A percentile compares a stretch with the other conserved stretches of the same genome.
These are phyloP conservation scores for Termitomyces sp. DNA, from an alignment of 768 basidiomycete genomes.

Conservation along the genomic window DNA sequence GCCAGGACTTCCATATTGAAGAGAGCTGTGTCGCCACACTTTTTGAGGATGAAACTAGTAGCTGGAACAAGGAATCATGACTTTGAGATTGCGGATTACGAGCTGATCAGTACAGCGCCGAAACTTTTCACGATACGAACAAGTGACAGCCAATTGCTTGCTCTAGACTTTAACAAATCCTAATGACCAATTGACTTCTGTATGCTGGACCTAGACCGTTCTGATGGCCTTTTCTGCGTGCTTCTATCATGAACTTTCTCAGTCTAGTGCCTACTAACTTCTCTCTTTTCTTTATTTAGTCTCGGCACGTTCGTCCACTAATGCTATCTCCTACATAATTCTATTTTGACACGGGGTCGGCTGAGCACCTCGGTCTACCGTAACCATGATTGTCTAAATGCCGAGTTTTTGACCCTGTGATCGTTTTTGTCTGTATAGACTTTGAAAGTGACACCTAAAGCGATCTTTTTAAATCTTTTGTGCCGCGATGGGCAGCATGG, in stretches of 20 bases:
- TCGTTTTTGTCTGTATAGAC: not conserved
- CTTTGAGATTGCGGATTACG: no score
- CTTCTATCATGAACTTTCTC: not conserved
- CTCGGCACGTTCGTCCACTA: not conserved
- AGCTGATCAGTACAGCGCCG: slow-evolving; percentile 15
- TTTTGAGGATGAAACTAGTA: no score
- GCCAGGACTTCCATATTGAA: no score
- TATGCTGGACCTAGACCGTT: not conserved
- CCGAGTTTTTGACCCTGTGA: not conserved
- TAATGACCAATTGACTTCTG: not conserved
- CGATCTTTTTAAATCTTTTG: not conserved
- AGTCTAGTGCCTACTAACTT: not conserved
- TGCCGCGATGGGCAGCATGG: no score
- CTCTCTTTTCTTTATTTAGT: not conserved
- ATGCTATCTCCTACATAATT: not conserved
- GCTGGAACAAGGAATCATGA: no score
- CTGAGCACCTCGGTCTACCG: not conserved
- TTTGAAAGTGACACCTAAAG: not conserved
- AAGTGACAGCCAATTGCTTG: slow-evolving; percentile 10
- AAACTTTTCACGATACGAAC: slow-evolving; percentile 15
- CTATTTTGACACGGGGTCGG: not conserved
- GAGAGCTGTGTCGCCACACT: no score
- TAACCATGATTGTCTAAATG: not conserved
- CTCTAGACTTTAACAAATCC: slow-evolving; percentile 10
- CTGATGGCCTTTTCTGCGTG: no score